phyloP scores from a whole-genome alignment of 768 basidiomycete genomes.

The Podaxis sp. region DNA sequence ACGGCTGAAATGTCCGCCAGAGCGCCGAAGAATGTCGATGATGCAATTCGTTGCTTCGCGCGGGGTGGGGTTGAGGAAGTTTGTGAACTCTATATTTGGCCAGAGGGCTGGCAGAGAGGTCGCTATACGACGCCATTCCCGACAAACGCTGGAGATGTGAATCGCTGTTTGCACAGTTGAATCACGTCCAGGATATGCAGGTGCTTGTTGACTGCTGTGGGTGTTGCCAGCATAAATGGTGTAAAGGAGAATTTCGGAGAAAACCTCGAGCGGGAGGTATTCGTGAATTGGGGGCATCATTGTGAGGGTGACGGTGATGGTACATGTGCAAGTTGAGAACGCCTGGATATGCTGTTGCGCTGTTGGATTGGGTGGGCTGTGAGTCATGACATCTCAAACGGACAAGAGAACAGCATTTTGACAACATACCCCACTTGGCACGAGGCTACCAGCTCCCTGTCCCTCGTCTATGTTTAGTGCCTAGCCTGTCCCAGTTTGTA shows the following conservation, averaged over 20 bases:
- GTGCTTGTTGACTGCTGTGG: neutral
- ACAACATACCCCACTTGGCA: neutral
- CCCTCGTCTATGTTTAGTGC: too few relatives aligned
- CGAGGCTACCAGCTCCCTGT: neutral
- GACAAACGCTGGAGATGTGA: constrained; percentile 3
- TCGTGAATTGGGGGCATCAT: neutral
- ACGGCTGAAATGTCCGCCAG: neutral
- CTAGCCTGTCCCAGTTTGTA: too few relatives aligned
- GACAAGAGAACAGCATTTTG: neutral
- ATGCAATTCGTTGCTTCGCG: neutral
- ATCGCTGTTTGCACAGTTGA: neutral
- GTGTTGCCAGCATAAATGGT: neutral
- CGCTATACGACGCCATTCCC: constrained; percentile 4
- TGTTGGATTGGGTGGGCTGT: neutral
- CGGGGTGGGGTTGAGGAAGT: neutral
- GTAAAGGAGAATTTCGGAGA: neutral
- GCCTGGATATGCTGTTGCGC: neutral
- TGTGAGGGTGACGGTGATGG: neutral
- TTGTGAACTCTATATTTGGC: neutral
- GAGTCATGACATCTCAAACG: constrained; percentile 7
- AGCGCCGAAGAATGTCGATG: neutral
- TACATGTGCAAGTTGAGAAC: neutral
- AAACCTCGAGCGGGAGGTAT: constrained; percentile 1
- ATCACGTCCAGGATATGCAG: neutral
- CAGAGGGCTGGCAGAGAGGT: neutral